Evolutionary conservation across 225 moss, liverwort and hornwort genomes (phyloP), one percentile per base, ranked within the genome.

Genomic region (Pseudisothecium myosuroides): DNA sequence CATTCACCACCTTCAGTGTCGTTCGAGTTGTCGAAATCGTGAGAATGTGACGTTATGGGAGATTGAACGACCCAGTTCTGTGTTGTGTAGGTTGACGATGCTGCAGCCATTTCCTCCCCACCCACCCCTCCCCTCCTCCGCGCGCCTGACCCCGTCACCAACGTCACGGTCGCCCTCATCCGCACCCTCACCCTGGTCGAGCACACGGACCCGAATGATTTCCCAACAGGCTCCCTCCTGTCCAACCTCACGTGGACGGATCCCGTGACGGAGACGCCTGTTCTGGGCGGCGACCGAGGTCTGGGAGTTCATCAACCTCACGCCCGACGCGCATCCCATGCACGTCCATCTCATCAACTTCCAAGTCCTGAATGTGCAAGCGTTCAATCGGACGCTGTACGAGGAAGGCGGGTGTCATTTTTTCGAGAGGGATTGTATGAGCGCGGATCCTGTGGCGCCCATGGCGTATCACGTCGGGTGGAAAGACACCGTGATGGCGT

Each of bases 221-320:
- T 80, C 66, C 93, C 93, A 3, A 92, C 61, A 1, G 83, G 80
- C 7, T 91, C 90, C 18, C 88, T 93, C 4, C 82, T 92, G 3
- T 89, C 90, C 8, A 93, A 93, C 37, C 67, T 80, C 11, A 88
- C 90, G 1, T 94, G 94, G 94, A 24, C 7, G 28, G 89, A 92
- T 10, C 90, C 93, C 7, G 93, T 89, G 45, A 92, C 94, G 43
- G 93, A 93, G 36, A 86, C 49, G 11, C 94, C 92, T 9, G 50
- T 47, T 8, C 29, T 93, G 7, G 87, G 88, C 27, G 21, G 21
- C 90, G 0, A 93, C 90, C 1, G 94, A 94, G 64, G 21, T 94
- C 5, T 94, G 94, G 94, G 93, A 94, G 74, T 94, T 94, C 32
- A 90, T 94, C 55, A 93, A 94, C 62, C 88, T 91, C 50, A 93